A percentile compares a stretch with the other conserved stretches of the same genome.
phyloP scores from a whole-genome alignment of 129 eudicot species.

The Chrysanthemum lavandulifolium region DNA sequence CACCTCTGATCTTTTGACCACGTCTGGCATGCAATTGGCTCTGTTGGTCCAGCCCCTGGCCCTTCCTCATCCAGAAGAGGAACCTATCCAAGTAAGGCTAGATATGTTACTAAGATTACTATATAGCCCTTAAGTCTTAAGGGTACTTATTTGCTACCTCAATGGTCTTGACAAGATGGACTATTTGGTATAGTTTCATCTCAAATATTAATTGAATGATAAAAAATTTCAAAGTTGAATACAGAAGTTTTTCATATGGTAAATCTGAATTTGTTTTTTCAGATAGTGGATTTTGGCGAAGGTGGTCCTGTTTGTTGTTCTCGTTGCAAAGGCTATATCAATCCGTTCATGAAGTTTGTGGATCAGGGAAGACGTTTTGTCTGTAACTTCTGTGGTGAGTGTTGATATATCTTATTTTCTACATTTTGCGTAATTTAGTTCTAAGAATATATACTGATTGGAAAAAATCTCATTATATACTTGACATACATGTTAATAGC shows the following conservation, averaged over 20 bases:
- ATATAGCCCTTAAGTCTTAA: background rate
- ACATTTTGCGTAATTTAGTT: background rate
- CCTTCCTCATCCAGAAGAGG: constrained; percentile 96
- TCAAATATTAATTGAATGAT: no score
- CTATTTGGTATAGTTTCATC: no score
- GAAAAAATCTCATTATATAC: background rate
- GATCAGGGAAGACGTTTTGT: constrained; percentile 91
- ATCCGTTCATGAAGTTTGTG: constrained; percentile 86
- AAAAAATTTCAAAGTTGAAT: no score
- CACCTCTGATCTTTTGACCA: constrained; percentile 76
- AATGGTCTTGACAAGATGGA: background rate
- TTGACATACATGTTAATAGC: background rate
- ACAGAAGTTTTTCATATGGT: background rate
- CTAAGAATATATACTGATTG: background rate
- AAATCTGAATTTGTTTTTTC: constrained; percentile 6
- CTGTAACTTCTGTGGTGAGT: constrained; percentile 93
- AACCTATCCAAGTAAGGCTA: constrained; percentile 80
- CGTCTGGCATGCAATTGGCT: constrained; percentile 98
- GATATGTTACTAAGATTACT: background rate
- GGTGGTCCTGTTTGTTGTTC: constrained; percentile 95
- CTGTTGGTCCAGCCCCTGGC: constrained; percentile 95
- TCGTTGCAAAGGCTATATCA: constrained; percentile 93
- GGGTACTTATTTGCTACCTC: constrained; percentile 10
- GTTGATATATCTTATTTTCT: background rate
- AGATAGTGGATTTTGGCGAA: constrained; percentile 95